These are phyloP conservation scores for Apophysomyces variabilis DNA, from an alignment of 371 early-diverging fungal species.

Conservation along the genomic window DNA sequence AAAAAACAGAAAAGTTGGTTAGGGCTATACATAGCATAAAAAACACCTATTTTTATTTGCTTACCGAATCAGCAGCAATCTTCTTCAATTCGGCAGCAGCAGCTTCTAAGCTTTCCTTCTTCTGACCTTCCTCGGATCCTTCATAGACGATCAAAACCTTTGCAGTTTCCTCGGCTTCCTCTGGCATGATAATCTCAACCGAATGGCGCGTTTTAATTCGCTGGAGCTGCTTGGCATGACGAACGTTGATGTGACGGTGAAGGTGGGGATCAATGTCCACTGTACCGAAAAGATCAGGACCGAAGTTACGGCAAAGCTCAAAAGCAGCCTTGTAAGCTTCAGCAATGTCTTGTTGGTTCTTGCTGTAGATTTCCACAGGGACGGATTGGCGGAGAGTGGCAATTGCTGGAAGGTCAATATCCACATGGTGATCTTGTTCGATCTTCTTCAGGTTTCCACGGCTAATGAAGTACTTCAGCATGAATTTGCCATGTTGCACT, in stretches of 20 bases:
- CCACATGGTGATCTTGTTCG: slow-evolving; percentile 66
- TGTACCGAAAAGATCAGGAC: slow-evolving; percentile 67
- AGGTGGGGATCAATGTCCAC: slow-evolving; percentile 81
- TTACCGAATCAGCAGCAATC: slow-evolving; percentile 56
- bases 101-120: slow-evolving; percentile 65
- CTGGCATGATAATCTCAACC: slow-evolving; percentile 78
- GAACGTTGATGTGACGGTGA: slow-evolving; percentile 80
- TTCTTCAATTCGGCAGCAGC: slow-evolving; percentile 72
- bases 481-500: slow-evolving; percentile 59
- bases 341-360: slow-evolving; percentile 54
- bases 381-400: slow-evolving; percentile 32
- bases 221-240: slow-evolving; percentile 77
- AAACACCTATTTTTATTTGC: not conserved
- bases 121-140: slow-evolving; percentile 58
- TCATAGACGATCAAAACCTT: slow-evolving; percentile 78
- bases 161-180: slow-evolving; percentile 57
- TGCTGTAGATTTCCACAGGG: slow-evolving; percentile 69
- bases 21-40: not conserved
- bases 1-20: slow-evolving; percentile 19
- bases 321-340: slow-evolving; percentile 56
- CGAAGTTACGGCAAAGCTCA: slow-evolving; percentile 37
- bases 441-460: slow-evolving; percentile 66
- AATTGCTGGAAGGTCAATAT: slow-evolving; percentile 56
- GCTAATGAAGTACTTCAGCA: slow-evolving; percentile 65
- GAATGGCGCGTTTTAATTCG: slow-evolving; percentile 66